A percentile compares a stretch with the other conserved stretches of the same genome.
phyloP scores from a whole-genome alignment of 1,139 yeast genomes.

The Lodderomyces metapsilosis region DNA sequence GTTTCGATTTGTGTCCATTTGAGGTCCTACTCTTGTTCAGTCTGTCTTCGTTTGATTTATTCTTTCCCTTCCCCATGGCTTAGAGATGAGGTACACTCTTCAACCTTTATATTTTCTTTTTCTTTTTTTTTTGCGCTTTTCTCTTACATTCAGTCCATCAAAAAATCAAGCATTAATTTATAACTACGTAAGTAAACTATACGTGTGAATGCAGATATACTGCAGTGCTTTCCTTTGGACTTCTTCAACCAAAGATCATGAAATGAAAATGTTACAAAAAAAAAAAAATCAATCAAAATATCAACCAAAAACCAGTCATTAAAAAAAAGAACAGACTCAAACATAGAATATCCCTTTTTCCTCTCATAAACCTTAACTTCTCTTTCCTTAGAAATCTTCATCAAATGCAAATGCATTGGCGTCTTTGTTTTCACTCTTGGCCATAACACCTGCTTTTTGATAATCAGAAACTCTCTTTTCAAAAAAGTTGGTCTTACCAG shows the following conservation, averaged over 20 bases:
- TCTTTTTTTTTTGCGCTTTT: neutral
- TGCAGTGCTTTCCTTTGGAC: neutral
- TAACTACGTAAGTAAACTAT: neutral
- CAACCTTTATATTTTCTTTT: slow-evolving; percentile 2
- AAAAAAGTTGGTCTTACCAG: slow-evolving; percentile 98
- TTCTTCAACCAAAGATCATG: neutral
- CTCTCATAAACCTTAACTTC: neutral
- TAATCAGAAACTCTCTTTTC: slow-evolving; percentile 99
- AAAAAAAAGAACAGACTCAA: neutral
- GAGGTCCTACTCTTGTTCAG: slow-evolving; percentile 40
- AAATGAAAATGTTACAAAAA: neutral
- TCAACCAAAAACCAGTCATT: slow-evolving; percentile 1
- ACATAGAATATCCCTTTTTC: neutral
- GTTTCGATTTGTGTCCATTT: slow-evolving; percentile 59
- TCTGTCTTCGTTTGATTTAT: slow-evolving; percentile 48
- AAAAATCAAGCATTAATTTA: neutral
- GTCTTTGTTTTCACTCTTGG: slow-evolving; percentile 33
- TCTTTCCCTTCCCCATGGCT: slow-evolving; percentile 70
- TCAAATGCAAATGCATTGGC: slow-evolving; percentile 42
- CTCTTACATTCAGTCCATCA: neutral
- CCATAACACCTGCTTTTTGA: slow-evolving; percentile 99
- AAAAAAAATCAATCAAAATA: neutral
- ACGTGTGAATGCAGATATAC: neutral
- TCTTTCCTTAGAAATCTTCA: slow-evolving; percentile 42
- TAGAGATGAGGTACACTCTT: slow-evolving; percentile 2